Percentiles rank a stretch among this genome's conserved stretches.
phyloP scores from a whole-genome alignment of 1,284 basidiomycete genomes.

The Phellopilus nigrolimitatus region DNA sequence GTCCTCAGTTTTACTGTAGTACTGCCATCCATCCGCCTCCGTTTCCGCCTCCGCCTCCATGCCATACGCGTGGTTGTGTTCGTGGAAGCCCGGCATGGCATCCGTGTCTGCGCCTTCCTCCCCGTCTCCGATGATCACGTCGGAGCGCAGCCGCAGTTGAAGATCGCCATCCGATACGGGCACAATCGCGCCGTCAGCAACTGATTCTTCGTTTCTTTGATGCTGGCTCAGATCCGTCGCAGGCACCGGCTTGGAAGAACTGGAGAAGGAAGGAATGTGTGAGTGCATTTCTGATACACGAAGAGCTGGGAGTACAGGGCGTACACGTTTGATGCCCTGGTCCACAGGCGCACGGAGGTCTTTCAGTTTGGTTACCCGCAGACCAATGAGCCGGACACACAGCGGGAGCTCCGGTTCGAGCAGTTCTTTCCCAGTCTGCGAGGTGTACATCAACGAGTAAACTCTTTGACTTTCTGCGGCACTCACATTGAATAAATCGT shows the following conservation, averaged over 20 bases:
- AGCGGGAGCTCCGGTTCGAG: slow-evolving; percentile 40
- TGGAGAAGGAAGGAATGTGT: not conserved
- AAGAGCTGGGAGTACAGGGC: not conserved
- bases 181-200: not conserved
- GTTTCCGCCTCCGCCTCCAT: no score
- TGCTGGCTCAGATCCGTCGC: slow-evolving; percentile 1
- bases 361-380: slow-evolving; percentile 39
- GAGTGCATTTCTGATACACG: not conserved
- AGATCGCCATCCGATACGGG: not conserved
- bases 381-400: slow-evolving; percentile 39
- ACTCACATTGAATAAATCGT: slow-evolving; percentile 39
- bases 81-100: slow-evolving; percentile 9
- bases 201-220: slow-evolving; percentile 13
- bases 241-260: slow-evolving; percentile 14
- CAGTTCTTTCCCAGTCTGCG: slow-evolving; percentile 38
- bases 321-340: slow-evolving; percentile 27
- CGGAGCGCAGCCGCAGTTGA: not conserved
- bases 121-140: not conserved
- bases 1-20: no score
- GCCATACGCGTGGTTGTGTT: no score
- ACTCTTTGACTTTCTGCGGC: not conserved
- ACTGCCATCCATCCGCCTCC: no score
- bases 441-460: not conserved
- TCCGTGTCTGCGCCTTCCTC: not conserved
- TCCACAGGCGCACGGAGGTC: slow-evolving; percentile 31